Percentiles rank a stretch among this genome's conserved stretches.
Evolutionary conservation across 768 basidiomycete species (phyloP).

Genomic region (Psilocybe sp.): DNA sequence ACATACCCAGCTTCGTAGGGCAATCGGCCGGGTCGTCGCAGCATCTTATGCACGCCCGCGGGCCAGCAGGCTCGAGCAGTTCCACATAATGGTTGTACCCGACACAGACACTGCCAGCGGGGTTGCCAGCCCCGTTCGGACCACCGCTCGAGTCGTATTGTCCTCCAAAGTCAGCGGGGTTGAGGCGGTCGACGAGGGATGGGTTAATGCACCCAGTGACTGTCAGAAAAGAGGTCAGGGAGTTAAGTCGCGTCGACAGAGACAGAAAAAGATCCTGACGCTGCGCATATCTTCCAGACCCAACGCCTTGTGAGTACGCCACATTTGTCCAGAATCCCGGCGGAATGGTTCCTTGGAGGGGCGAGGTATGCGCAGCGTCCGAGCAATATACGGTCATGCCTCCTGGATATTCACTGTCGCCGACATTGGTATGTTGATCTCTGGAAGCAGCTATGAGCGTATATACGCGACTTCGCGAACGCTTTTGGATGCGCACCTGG

Average conservation of each 20-base stretch:
- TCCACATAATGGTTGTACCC: conserved; percentile 66
- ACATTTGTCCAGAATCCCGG: conserved; percentile 50
- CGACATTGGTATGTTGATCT: conserved; percentile 48
- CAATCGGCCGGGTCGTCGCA: conserved; percentile 55
- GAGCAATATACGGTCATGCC: conserved; percentile 57
- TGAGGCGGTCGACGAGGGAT: conserved; percentile 37
- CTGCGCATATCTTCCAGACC: conserved; percentile 42
- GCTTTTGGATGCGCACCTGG: conserved; percentile 25
- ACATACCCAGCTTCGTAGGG: conserved; percentile 45
- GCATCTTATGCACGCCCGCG: conserved; percentile 56
- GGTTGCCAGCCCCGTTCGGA: conserved; percentile 46
- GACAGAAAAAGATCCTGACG: conserved; percentile 24
- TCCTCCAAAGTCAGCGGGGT: conserved; percentile 47
- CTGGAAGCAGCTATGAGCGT: conserved; percentile 18
- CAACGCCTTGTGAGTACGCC: conserved; percentile 39
- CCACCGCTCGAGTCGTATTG: conserved; percentile 63
- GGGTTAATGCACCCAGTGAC: conserved; percentile 59
- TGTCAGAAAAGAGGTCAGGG: conserved; percentile 13
- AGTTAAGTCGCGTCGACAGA: background rate
- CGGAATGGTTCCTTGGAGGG: conserved; percentile 43
- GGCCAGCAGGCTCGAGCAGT: conserved; percentile 48
- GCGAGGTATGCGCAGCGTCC: conserved; percentile 33
- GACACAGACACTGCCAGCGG: conserved; percentile 46
- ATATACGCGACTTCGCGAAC: conserved; percentile 10
- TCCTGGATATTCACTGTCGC: conserved; percentile 54